Evolutionary conservation across 305 asterid genomes (phyloP).

Genomic region (Lippia alba): DNA sequence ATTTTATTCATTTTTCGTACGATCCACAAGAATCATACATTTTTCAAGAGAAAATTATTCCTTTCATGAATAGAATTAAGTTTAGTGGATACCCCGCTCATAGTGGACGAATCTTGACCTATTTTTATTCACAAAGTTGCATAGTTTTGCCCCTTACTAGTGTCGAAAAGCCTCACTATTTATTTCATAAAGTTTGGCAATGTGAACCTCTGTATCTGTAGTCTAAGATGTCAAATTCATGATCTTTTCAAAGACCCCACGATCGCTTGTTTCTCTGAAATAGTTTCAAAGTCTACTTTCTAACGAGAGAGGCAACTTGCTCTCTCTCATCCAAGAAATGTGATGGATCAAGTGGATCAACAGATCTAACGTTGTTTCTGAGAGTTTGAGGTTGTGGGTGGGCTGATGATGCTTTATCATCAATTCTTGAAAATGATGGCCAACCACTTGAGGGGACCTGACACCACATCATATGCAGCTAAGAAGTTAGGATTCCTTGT

Average conservation of each 20-base stretch:
- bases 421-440: constrained; percentile 28
- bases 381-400: constrained; percentile 10
- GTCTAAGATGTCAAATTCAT: neutral
- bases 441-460: constrained; percentile 37
- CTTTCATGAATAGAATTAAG: neutral
- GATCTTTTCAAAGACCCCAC: constrained; percentile 28
- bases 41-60: neutral
- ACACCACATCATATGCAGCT: neutral
- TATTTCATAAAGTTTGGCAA: neutral
- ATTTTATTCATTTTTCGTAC: constrained; percentile 9
- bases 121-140: constrained; percentile 26
- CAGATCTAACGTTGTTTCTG: neutral
- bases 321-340: neutral
- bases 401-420: no score
- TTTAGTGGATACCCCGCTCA: neutral
- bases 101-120: constrained; percentile 25
- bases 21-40: constrained; percentile 28
- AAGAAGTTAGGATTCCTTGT: constrained; percentile 10
- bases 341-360: constrained; percentile 7
- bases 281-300: no score
- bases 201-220: neutral
- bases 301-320: no score
- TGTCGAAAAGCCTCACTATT: neutral
- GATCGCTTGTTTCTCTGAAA: neutral
- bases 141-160: no score